A percentile compares a stretch with the other conserved stretches of the same genome.
Conservation (phyloP, 345 rosid genomes). For the Cardamine occulta region DNA sequence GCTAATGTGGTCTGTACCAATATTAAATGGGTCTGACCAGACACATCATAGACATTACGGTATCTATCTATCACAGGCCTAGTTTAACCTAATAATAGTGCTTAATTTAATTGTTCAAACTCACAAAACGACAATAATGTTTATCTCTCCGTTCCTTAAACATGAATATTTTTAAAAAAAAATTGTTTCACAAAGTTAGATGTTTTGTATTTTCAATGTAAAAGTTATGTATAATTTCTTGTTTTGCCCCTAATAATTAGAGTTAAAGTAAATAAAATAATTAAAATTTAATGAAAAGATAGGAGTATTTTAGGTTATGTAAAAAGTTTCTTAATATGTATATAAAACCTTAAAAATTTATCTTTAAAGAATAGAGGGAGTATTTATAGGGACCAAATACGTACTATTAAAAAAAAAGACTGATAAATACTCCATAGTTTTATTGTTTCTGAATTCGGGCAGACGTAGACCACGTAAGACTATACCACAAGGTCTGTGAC, state of each 20-base stretch:
- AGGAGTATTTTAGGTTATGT: too few species aligned
- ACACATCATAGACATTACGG: conserved; percentile 47
- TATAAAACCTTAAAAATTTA: too few species aligned
- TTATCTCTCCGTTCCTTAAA: too few species aligned
- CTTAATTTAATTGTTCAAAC: conserved; percentile 4
- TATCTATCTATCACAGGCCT: conserved; percentile 39
- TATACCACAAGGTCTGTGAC: conserved; percentile 38
- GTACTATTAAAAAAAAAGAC: background rate
- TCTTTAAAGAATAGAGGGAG: too few species aligned
- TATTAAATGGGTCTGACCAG: conserved; percentile 45
- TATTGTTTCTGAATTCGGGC: conserved; percentile 30
- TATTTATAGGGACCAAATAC: conserved; percentile 16
- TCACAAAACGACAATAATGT: conserved; percentile 21
- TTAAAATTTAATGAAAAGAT: too few species aligned
- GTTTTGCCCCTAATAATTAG: too few species aligned
- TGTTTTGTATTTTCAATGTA: too few species aligned
- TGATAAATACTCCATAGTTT: background rate
- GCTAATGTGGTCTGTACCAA: conserved; percentile 38
- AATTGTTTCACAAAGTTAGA: too few species aligned
- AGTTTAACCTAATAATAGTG: conserved; percentile 9
- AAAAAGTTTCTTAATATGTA: too few species aligned
- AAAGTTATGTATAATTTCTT: too few species aligned
- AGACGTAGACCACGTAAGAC: conserved; percentile 49
- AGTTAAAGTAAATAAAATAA: too few species aligned
- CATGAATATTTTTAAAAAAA: too few species aligned